Evolutionary conservation across 2,329 filamentous ascomycete genomes (phyloP), one percentile per base, ranked within the genome.

Genomic region (Cordyceps fumosorosea): DNA sequence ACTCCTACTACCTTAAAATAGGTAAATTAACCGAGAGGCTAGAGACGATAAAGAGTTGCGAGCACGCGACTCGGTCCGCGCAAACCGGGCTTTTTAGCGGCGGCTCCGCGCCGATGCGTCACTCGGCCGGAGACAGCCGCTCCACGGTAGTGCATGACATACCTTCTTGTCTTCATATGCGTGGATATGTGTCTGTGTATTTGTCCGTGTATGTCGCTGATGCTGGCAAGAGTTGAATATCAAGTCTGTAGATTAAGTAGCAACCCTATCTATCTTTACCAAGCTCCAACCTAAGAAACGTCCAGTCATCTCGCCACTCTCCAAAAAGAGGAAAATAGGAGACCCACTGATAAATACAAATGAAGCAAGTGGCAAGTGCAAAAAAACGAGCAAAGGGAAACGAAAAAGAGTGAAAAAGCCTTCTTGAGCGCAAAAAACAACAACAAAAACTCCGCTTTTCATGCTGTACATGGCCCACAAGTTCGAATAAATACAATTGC

Each of bases 391-490:
- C 1, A 8, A 18, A 55, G 20, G 20, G 5, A 29, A 47, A 32
- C 20, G 11, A 42, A 24, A 58, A 44, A 7, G 45, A 52, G 56
- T 40, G 47, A 10, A 18, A 32, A 51, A 44, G 45, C 11, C 34
- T 50, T 59, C 47, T 52, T 59, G 45, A 20, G 11, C 24, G 5
- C 10, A 18, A 50, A 40, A 44, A 29, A 29, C 29, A n/a, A n/a
- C n/a, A n/a, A 58, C 44, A 58, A 52, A 44, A 59, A 59, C 56
- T 42, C 56, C 56, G 47, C 32, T 44, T 44, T 52, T 32, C 47
- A 59, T 59, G 56, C 56, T 59, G 37, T 59, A 59, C 56, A 59
- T 26, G 44, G 51, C 56, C 56, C 37, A 44, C 56, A 34, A 52
- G 34, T 8, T 20, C 16, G 40, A 50, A 26, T 20, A 47, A 32